Conservation (phyloP, 805 yeast species). For the Pichia thaimueangensis region DNA sequence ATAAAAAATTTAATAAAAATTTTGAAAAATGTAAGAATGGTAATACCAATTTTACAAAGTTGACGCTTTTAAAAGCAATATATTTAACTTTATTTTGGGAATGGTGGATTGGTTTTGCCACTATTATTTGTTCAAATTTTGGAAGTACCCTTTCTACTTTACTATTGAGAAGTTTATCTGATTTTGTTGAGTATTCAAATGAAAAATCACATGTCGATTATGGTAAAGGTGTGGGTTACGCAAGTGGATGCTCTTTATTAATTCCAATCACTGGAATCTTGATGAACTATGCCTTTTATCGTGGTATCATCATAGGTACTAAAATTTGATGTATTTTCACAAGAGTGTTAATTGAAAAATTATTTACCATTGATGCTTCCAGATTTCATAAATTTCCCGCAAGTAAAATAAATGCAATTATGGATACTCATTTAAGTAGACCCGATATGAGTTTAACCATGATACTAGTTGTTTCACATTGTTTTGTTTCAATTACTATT, state of each 20-base stretch:
- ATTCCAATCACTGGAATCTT: slow-evolving; percentile 41
- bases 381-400: slow-evolving; percentile 59
- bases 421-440: slow-evolving; percentile 76
- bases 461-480: slow-evolving; percentile 55
- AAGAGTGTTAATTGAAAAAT: slow-evolving; percentile 59
- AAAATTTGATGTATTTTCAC: slow-evolving; percentile 64
- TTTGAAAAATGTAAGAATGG: slow-evolving; percentile 21
- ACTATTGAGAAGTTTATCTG: slow-evolving; percentile 55
- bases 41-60: slow-evolving; percentile 14
- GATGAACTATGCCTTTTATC: slow-evolving; percentile 58
- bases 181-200: slow-evolving; percentile 47
- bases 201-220: slow-evolving; percentile 25
- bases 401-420: slow-evolving; percentile 67
- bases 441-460: slow-evolving; percentile 67
- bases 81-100: slow-evolving; percentile 44
- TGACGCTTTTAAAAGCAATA: slow-evolving; percentile 23
- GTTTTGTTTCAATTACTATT: slow-evolving; percentile 57
- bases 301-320: slow-evolving; percentile 58
- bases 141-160: slow-evolving; percentile 55
- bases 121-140: slow-evolving; percentile 39
- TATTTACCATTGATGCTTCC: slow-evolving; percentile 54
- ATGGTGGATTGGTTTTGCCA: slow-evolving; percentile 35
- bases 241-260: slow-evolving; percentile 62
- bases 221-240: slow-evolving; percentile 69
- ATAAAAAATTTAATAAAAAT: slow-evolving; percentile 30